A percentile compares a stretch with the other conserved stretches of the same genome.
These are phyloP conservation scores for Acanthamoeba rhysodes DNA, from an alignment of 208 protist genomes.

Conservation along the genomic window DNA sequence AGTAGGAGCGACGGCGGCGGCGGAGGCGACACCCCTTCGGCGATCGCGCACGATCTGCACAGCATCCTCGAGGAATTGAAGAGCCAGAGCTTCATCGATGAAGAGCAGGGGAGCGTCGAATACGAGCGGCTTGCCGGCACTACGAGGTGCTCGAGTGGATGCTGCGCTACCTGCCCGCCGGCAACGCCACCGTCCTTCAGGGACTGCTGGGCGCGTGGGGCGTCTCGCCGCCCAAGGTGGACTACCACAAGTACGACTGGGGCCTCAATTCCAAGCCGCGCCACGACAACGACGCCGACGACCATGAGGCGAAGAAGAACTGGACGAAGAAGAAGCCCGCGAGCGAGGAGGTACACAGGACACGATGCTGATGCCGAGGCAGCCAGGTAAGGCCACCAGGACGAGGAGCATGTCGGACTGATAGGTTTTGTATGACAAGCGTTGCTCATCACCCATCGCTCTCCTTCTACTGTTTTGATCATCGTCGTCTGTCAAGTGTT, in stretches of 20 bases:
- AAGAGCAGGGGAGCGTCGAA: background rate
- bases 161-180: background rate
- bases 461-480: too few relatives aligned
- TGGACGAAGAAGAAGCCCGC: background rate
- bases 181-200: background rate
- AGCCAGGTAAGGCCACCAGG: background rate
- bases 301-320: background rate
- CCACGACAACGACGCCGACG: background rate
- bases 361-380: background rate
- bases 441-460: too few relatives aligned
- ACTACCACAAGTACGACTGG: background rate
- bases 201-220: background rate
- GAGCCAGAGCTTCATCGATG: background rate
- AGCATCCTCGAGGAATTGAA: background rate
- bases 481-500: background rate
- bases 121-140: background rate
- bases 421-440: background rate
- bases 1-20: background rate
- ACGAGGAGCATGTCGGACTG: background rate
- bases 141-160: constrained; percentile 10
- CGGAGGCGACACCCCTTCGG: background rate
- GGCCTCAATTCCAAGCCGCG: background rate
- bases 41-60: background rate
- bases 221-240: background rate
- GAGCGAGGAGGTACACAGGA: background rate